Percentiles rank a stretch among this genome's conserved stretches.
phyloP scores from a whole-genome alignment of 2,329 filamentous ascomycete species.

The Hymenoscyphus fructigenus region DNA sequence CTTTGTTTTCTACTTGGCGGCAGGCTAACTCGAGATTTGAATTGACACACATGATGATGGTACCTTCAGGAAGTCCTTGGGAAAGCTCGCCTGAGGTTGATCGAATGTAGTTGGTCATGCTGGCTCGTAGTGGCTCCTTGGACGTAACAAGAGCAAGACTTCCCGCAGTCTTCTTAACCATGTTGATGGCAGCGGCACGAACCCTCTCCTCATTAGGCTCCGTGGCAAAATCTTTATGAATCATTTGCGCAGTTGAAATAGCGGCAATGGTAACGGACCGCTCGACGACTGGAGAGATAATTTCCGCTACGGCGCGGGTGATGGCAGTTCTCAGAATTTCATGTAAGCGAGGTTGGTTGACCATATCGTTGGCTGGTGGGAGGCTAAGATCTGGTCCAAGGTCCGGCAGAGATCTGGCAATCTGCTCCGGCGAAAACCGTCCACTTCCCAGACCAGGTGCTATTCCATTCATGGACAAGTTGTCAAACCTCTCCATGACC shows the following conservation, averaged over 20 bases:
- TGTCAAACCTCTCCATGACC: constrained; percentile 77
- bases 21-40: constrained; percentile 94
- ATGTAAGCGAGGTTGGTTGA: constrained; percentile 65
- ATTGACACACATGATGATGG: constrained; percentile 98
- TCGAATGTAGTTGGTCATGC: constrained; percentile 95
- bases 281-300: constrained; percentile 96
- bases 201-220: constrained; percentile 88
- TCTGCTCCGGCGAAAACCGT: constrained; percentile 72
- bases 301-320: constrained; percentile 87
- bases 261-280: constrained; percentile 96
- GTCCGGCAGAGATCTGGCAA: constrained; percentile 80
- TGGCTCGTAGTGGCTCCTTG: constrained; percentile 93
- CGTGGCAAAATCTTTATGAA: constrained; percentile 93
- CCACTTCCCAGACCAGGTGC: constrained; percentile 66
- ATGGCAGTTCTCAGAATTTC: constrained; percentile 84
- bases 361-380: constrained; percentile 76
- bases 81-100: constrained; percentile 66
- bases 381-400: constrained; percentile 76
- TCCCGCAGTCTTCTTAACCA: constrained; percentile 92
- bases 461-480: constrained; percentile 73
- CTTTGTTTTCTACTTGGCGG: constrained; percentile 90
- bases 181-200: constrained; percentile 81
- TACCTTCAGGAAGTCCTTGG: constrained; percentile 83
- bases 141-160: constrained; percentile 96
- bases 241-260: constrained; percentile 92